A percentile compares a stretch with the other conserved stretches of the same genome.
These are phyloP conservation scores for Fusarium albosuccineum DNA, from an alignment of 2,329 filamentous ascomycete genomes.

Conservation along the genomic window DNA sequence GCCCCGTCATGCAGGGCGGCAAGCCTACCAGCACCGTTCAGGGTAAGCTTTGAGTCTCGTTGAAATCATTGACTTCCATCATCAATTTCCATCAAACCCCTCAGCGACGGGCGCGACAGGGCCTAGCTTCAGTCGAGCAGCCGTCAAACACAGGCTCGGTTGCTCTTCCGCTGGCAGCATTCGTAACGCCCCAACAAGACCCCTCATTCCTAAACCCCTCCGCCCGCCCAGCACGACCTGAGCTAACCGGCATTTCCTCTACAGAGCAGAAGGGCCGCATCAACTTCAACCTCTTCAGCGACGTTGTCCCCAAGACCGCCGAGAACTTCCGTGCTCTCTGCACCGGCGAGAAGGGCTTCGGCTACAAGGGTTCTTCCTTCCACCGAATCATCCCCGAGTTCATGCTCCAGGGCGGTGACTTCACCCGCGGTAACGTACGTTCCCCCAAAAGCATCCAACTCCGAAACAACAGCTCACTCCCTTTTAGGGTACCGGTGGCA, in stretches of 20 bases:
- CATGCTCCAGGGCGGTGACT: conserved; percentile 98
- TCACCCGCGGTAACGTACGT: conserved; percentile 90
- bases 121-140: not conserved
- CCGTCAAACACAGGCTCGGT: not conserved
- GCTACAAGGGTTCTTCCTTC: conserved; percentile 87
- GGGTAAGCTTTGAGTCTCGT: conserved; percentile 63
- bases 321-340: conserved; percentile 89
- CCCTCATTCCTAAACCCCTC: conserved; percentile 17
- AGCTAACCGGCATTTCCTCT: conserved; percentile 36
- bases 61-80: conserved; percentile 15
- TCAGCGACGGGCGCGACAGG: conserved; percentile 4
- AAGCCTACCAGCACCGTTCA: conserved; percentile 66
- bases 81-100: conserved; percentile 8
- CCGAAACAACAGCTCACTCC: conserved; percentile 33
- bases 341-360: conserved; percentile 84
- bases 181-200: conserved; percentile 18
- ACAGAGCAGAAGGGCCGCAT: conserved; percentile 82
- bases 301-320: conserved; percentile 88
- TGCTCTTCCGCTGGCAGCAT: conserved; percentile 13
- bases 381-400: conserved; percentile 94
- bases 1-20: conserved; percentile 75
- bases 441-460: not conserved
- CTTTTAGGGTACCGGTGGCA: conserved; percentile 84
- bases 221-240: conserved; percentile 2
- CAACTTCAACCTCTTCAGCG: conserved; percentile 89